Evolutionary conservation across 2,329 filamentous ascomycete genomes (phyloP), one percentile per base, ranked within the genome.

Genomic region (Grosmannia clavigera): DNA sequence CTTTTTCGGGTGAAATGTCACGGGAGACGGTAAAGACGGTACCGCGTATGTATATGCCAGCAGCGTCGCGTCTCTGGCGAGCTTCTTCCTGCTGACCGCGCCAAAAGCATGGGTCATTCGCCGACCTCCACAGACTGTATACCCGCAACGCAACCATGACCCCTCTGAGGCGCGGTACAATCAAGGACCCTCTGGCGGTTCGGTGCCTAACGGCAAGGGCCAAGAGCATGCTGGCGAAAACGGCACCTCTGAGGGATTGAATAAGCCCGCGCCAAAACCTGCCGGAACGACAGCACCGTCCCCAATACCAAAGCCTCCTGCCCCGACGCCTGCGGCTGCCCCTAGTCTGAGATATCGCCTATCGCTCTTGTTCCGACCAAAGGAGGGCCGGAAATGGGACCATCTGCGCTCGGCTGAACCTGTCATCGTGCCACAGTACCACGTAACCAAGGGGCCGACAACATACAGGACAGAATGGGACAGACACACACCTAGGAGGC

Each of bases 391-490:
- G 59, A 76, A 70, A 69, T 84, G 81, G 81, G 81, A 84, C 65
- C 80, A 84, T 66, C 68, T 84, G 58, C 78, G 81, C 58, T 78
- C 79, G 3, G 75, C 78, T 40, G 81, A 84, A 61, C 81, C 81
- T 4, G 80, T 84, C 63, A 82, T 84, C 63, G 78, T 83, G 55
- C 73, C 80, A 9, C 65, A 65, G 59, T 63, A 60, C 29, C 62
- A 63, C 29, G 64, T 64, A 5, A 58, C 57, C 27, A 61, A 46
- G 31, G 31, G 60, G 2, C 25, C 53, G 16, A 31, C 29, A 16
- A 35, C 35, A 40, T n/a, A 14, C 40, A 11, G 53, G 16, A n/a
- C 43, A 3, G 43, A 48, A 12, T 19, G 55, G 27, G 31, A 25
- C n/a, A 19, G 52, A 25, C 50, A 33, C 9, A 27, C 38, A 7